phyloP scores from a whole-genome alignment of 257 asterid species.

The Mitragyna speciosa region DNA sequence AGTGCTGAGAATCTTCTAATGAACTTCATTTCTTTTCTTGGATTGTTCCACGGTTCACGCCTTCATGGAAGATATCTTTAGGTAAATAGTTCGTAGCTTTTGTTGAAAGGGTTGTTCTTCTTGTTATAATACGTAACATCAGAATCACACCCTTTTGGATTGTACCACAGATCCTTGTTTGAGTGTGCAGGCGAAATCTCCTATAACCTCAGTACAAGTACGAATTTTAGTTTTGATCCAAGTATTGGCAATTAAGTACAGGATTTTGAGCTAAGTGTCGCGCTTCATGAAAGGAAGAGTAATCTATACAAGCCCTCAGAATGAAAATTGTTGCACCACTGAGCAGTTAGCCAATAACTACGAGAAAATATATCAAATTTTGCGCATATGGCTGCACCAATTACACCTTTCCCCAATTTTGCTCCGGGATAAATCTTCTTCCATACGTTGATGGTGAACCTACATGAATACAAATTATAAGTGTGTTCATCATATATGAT shows the following conservation, averaged over 20 bases:
- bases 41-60: background rate
- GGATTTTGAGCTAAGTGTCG: background rate
- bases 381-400: background rate
- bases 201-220: background rate
- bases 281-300: background rate
- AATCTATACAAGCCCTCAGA: background rate
- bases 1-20: background rate
- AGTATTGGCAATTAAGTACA: background rate
- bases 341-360: background rate
- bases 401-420: background rate
- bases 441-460: background rate
- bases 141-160: background rate
- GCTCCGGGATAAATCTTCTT: background rate
- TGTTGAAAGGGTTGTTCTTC: background rate
- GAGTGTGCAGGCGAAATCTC: background rate
- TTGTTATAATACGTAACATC: background rate
- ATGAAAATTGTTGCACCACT: background rate
- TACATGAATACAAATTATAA: background rate
- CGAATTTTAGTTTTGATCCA: no score
- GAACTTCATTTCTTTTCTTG: background rate
- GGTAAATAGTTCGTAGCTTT: background rate
- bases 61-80: background rate
- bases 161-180: conserved; percentile 1
- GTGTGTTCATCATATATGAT: background rate
- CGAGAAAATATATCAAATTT: no score